Evolutionary conservation across 2,329 filamentous ascomycete genomes (phyloP).

Genomic region (Cladosporium sp.): DNA sequence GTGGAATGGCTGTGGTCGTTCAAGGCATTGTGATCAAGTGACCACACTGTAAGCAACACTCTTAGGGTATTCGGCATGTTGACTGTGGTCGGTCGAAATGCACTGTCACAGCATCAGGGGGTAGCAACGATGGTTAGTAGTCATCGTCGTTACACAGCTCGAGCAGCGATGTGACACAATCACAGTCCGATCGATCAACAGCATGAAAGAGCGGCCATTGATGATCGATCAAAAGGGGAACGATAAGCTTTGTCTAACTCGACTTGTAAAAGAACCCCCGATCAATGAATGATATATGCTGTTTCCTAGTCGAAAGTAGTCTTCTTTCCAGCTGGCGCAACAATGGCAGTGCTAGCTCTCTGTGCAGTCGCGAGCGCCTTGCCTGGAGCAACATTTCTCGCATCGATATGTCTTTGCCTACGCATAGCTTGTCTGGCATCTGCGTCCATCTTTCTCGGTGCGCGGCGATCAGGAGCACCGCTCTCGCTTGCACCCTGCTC

Average conservation of each 20-base stretch:
- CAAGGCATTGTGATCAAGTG: not conserved
- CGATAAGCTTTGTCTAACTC: too few species aligned
- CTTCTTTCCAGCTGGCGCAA: constrained; percentile 77
- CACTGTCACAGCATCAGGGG: too few species aligned
- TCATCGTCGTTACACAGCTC: too few species aligned
- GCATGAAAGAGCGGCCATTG: too few species aligned
- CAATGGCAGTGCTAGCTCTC: constrained; percentile 75
- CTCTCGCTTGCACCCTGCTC: constrained; percentile 28
- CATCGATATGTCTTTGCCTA: constrained; percentile 44
- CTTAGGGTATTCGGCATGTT: too few species aligned
- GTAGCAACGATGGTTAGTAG: too few species aligned
- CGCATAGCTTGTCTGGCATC: constrained; percentile 35
- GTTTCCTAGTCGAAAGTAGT: constrained; percentile 70
- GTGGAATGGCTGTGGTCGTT: not conserved
- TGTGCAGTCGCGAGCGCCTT: constrained; percentile 49
- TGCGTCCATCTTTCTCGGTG: constrained; percentile 34
- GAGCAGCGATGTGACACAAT: too few species aligned
- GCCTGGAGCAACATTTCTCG: constrained; percentile 46
- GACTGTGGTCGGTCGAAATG: too few species aligned
- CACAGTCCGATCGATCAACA: too few species aligned
- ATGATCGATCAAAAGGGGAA: too few species aligned
- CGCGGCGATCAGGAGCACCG: constrained; percentile 31
- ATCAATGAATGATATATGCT: not conserved
- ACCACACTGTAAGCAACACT: not conserved
- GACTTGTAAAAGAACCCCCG: too few species aligned